Base-by-base conservation (phyloP, 176 grass and related monocot species). In the Avena sativa region DNA sequence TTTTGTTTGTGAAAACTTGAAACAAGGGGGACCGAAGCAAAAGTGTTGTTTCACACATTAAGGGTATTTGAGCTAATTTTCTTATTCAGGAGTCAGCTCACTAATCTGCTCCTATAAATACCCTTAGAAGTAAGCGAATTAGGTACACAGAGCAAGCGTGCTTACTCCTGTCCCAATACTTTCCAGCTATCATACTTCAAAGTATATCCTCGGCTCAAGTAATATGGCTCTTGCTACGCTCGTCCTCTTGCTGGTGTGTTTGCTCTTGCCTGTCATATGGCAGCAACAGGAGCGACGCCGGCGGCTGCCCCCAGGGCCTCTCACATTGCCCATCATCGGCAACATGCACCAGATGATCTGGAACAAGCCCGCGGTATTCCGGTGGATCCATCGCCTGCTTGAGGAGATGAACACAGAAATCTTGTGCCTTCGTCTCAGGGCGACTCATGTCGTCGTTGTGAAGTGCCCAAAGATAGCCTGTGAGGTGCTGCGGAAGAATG, bases 261-360 rank as follows among this genome's bases (percentile, higher is more conserved):
- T 72, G 6, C 0, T 72, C 40, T 23, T 21, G 19, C 70, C 40
- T 40, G 21, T 59, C 57, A 59, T 21, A 59, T 59, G 57, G 69
- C 17, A 46, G 10, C 69, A 71, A 21, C 1, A 4, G 0, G 19
- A n/a, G n/a, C 71, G 1, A 8, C 20, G 5, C 12, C 12, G 15
- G 6, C 14, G 25, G 48, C 25, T 76, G 6, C 74, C 74, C 13
- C 74, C 48, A 0, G 49, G 74, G 13, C 74, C 74, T 26, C 20
- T 14, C 1, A 1, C 49, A 4, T n/a, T 76, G 8, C 74, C 74
- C 74, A 76, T 76, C 8, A 19, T 76, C 1, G 49, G 74, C 6
- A 76, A 76, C 25, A 30, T 53, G 25, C 74, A 76, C 8, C 74
- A 78, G 74, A 6, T 78, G 74, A 20, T 78, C 10, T 19, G 51